A percentile compares a stretch with the other conserved stretches of the same genome.
phyloP scores from a whole-genome alignment of 2,329 filamentous ascomycete species.

The Gliomastix tumulicola region DNA sequence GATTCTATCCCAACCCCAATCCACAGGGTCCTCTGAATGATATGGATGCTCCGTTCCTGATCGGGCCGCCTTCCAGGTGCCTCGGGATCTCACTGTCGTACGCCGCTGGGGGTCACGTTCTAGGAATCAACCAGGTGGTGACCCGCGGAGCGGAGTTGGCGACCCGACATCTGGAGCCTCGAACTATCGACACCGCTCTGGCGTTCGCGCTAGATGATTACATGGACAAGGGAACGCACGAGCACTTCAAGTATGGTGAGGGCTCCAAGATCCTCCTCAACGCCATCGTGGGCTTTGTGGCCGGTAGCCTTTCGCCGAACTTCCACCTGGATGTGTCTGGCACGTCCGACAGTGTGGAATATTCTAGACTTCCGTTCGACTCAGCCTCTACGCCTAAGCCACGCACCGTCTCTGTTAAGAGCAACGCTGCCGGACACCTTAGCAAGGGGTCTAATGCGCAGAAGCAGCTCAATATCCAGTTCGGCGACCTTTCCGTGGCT shows the following conservation, averaged over 20 bases:
- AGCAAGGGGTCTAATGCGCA: conserved; percentile 25
- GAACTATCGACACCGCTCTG: conserved; percentile 53
- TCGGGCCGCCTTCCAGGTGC: too few species aligned
- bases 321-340: conserved; percentile 50
- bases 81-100: conserved; percentile 61
- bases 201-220: conserved; percentile 45
- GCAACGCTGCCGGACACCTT: conserved; percentile 22
- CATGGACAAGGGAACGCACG: conserved; percentile 26
- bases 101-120: conserved; percentile 52
- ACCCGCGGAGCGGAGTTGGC: conserved; percentile 54
- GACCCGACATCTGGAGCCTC: conserved; percentile 51
- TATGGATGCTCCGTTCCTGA: too few species aligned
- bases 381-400: conserved; percentile 7
- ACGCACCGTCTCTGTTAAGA: conserved; percentile 22
- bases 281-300: conserved; percentile 50
- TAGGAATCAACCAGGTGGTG: conserved; percentile 48
- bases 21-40: too few species aligned
- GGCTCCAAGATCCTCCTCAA: conserved; percentile 48
- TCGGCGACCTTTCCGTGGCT: conserved; percentile 54
- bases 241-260: conserved; percentile 42
- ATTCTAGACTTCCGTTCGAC: conserved; percentile 29
- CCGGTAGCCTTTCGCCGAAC: conserved; percentile 49
- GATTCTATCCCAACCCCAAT: too few species aligned
- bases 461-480: conserved; percentile 69
- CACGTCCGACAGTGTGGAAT: conserved; percentile 21